Percentiles rank a stretch among this genome's conserved stretches.
These are phyloP conservation scores for Myxozyma geophila DNA, from an alignment of 805 yeast species.

Conservation along the genomic window DNA sequence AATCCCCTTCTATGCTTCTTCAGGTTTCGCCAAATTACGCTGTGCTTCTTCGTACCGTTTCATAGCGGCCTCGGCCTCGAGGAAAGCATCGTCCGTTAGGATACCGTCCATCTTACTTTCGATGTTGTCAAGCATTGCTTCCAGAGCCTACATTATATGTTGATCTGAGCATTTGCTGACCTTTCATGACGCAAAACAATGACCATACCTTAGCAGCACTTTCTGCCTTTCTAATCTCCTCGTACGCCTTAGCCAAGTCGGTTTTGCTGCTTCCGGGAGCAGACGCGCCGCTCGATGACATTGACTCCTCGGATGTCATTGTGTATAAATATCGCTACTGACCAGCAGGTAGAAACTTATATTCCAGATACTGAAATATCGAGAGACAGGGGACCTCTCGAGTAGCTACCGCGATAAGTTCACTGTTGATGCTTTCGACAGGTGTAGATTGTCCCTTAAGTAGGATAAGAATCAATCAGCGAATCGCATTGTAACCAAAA, in stretches of 20 bases:
- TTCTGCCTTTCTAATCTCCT: slow-evolving; percentile 35
- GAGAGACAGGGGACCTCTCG: no score
- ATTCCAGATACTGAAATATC: background rate
- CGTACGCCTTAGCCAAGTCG: slow-evolving; percentile 34
- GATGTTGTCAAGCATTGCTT: slow-evolving; percentile 33
- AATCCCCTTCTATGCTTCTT: background rate
- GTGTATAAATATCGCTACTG: background rate
- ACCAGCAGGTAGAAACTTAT: background rate
- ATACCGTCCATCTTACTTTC: slow-evolving; percentile 34
- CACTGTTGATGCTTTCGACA: no score
- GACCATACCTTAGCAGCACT: slow-evolving; percentile 31
- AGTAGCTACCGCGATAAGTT: no score
- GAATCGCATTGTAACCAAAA: no score
- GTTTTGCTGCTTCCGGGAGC: slow-evolving; percentile 5
- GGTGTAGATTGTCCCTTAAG: no score
- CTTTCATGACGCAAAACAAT: no score
- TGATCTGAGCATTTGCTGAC: background rate
- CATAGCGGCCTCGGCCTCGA: slow-evolving; percentile 32
- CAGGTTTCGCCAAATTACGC: background rate
- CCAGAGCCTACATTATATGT: slow-evolving; percentile 22
- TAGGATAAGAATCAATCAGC: background rate
- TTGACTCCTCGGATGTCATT: slow-evolving; percentile 28
- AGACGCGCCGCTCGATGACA: slow-evolving; percentile 9
- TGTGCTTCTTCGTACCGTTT: slow-evolving; percentile 18
- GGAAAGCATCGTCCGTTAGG: slow-evolving; percentile 30